Conservation (phyloP, 495 filamentous ascomycete species). For the Cladorrhinum samala region DNA sequence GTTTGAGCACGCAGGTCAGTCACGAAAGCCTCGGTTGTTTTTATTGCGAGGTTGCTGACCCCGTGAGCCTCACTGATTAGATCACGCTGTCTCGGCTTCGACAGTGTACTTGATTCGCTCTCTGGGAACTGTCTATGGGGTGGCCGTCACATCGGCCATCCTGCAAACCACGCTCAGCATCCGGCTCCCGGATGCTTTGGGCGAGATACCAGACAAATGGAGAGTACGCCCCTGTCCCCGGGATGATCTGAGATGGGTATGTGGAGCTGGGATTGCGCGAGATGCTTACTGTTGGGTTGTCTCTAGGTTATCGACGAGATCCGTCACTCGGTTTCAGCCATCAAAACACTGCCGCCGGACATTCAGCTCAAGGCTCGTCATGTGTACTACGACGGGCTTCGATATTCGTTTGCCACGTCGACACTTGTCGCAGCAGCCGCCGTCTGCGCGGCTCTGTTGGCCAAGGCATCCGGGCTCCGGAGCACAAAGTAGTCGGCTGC, state of each 20-base stretch:
- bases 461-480: slow-evolving; percentile 41
- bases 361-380: slow-evolving; percentile 53
- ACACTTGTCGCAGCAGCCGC: slow-evolving; percentile 46
- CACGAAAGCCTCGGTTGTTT: no score
- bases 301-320: slow-evolving; percentile 54
- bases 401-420: slow-evolving; percentile 49
- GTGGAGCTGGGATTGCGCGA: neutral
- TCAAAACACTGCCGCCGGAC: slow-evolving; percentile 49
- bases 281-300: slow-evolving; percentile 6
- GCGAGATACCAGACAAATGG: slow-evolving; percentile 59
- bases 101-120: slow-evolving; percentile 59
- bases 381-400: slow-evolving; percentile 55
- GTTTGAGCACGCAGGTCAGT: slow-evolving; percentile 55
- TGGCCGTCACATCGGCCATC: slow-evolving; percentile 56
- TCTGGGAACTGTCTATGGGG: slow-evolving; percentile 58
- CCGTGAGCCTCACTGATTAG: no score
- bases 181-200: slow-evolving; percentile 51
- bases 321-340: slow-evolving; percentile 52
- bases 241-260: neutral
- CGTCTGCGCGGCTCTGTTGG: slow-evolving; percentile 46
- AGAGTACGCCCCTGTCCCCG: slow-evolving; percentile 49
- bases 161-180: slow-evolving; percentile 57
- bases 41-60: neutral
- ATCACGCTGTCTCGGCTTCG: slow-evolving; percentile 59
- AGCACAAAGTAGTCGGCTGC: slow-evolving; percentile 19